Evolutionary conservation across 306 rosid genomes (phyloP).

Genomic region (Glycine tomentella): DNA sequence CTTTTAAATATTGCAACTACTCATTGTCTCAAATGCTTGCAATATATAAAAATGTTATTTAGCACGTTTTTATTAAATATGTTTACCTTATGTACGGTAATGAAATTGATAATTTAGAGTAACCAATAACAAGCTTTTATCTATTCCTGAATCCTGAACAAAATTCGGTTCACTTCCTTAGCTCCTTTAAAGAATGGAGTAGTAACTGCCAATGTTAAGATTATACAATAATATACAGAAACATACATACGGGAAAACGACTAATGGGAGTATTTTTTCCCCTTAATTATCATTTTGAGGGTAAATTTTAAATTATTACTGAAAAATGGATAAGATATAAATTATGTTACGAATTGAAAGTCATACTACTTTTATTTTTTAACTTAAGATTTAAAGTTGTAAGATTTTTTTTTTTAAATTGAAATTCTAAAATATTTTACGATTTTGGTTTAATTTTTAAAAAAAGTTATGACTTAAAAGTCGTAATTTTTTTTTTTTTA

Average conservation of each 20-base stretch:
- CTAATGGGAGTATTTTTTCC: too few species aligned
- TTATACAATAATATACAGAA: neutral
- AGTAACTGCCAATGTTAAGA: neutral
- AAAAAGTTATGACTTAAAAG: too few species aligned
- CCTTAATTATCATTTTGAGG: too few species aligned
- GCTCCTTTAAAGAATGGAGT: neutral
- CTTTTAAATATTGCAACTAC: neutral
- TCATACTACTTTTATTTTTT: too few species aligned
- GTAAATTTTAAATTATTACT: too few species aligned
- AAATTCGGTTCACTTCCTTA: neutral
- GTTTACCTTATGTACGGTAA: neutral
- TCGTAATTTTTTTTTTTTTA: too few species aligned
- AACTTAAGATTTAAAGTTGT: too few species aligned
- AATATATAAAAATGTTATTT: neutral
- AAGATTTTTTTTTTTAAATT: too few species aligned
- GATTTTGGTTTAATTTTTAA: too few species aligned
- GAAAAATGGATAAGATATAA: too few species aligned
- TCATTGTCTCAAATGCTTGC: neutral
- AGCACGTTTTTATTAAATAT: neutral
- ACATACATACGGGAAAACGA: neutral
- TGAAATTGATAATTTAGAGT: neutral
- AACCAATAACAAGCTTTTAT: neutral
- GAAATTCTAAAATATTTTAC: too few species aligned
- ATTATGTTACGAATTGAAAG: too few species aligned
- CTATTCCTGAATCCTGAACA: neutral